These are phyloP conservation scores for Cercospora beticola DNA, from an alignment of 2,329 filamentous ascomycete genomes.

Conservation along the genomic window DNA sequence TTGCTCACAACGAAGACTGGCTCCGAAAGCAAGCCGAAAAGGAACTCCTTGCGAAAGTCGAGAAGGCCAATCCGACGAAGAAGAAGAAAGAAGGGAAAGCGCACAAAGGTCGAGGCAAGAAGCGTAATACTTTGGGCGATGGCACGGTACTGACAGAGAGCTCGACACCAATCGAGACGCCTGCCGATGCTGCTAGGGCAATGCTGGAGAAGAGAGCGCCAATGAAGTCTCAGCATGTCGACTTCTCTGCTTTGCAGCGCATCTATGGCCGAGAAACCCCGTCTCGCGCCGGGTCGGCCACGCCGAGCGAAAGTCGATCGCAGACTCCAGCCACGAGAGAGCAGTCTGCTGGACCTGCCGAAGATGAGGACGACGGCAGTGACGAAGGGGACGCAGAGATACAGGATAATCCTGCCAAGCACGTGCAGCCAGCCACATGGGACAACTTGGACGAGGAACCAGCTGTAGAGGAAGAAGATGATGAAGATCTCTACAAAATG, in stretches of 20 bases:
- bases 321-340: constrained; percentile 10
- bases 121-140: constrained; percentile 43
- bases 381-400: constrained; percentile 13
- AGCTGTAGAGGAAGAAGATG: constrained; percentile 24
- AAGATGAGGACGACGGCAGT: constrained; percentile 4
- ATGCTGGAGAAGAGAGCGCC: constrained; percentile 49
- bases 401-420: constrained; percentile 14
- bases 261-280: constrained; percentile 38
- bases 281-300: constrained; percentile 21
- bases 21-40: constrained; percentile 83
- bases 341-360: constrained; percentile 15
- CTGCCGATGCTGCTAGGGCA: constrained; percentile 46
- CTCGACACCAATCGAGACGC: constrained; percentile 43
- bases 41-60: constrained; percentile 68
- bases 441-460: constrained; percentile 18
- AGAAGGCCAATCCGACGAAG: constrained; percentile 49
- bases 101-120: constrained; percentile 46
- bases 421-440: constrained; percentile 11
- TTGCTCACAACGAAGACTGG: constrained; percentile 92
- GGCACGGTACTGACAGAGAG: constrained; percentile 45
- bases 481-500: constrained; percentile 11
- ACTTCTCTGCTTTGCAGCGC: constrained; percentile 48
- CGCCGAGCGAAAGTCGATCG: constrained; percentile 15
- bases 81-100: constrained; percentile 36
- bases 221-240: constrained; percentile 46